A percentile compares a stretch with the other conserved stretches of the same genome.
These are phyloP conservation scores for Phialophora chinensis DNA, from an alignment of 2,329 filamentous ascomycete genomes.

Conservation along the genomic window DNA sequence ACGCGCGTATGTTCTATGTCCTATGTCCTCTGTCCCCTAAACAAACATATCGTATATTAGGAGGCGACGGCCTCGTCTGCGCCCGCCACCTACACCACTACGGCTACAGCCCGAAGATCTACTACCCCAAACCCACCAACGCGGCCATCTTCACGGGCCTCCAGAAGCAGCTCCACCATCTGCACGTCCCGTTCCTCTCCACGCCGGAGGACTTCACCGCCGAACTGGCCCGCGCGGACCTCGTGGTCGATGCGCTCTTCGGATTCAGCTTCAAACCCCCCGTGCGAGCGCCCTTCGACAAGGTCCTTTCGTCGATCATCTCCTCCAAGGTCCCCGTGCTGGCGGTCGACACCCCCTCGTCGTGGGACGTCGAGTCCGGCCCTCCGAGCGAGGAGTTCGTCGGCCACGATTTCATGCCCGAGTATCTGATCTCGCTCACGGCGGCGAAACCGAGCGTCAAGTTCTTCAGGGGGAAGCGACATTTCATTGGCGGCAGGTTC, in stretches of 20 bases:
- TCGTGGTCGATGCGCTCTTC: slow-evolving; percentile 92
- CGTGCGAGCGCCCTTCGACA: slow-evolving; percentile 88
- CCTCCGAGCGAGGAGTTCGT: slow-evolving; percentile 74
- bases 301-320: slow-evolving; percentile 78
- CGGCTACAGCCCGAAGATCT: slow-evolving; percentile 85
- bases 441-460: slow-evolving; percentile 90
- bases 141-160: slow-evolving; percentile 90
- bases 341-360: slow-evolving; percentile 89
- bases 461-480: slow-evolving; percentile 76
- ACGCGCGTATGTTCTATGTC: background rate
- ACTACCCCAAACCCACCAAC: slow-evolving; percentile 90
- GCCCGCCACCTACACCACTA: slow-evolving; percentile 91
- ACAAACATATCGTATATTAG: slow-evolving; percentile 50
- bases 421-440: slow-evolving; percentile 82
- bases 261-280: slow-evolving; percentile 93
- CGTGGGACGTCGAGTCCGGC: slow-evolving; percentile 89
- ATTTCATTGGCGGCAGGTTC: slow-evolving; percentile 93
- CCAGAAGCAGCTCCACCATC: slow-evolving; percentile 79
- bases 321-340: slow-evolving; percentile 75
- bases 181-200: slow-evolving; percentile 73
- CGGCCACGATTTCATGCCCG: slow-evolving; percentile 80
- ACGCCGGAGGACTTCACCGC: slow-evolving; percentile 72
- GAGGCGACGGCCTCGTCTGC: slow-evolving; percentile 92
- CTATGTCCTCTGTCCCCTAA: background rate
- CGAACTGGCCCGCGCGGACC: slow-evolving; percentile 72